Percentiles rank a stretch among this genome's conserved stretches.
These are phyloP conservation scores for Exophiala oligosperma DNA, from an alignment of 2,329 filamentous ascomycete genomes.

Conservation along the genomic window DNA sequence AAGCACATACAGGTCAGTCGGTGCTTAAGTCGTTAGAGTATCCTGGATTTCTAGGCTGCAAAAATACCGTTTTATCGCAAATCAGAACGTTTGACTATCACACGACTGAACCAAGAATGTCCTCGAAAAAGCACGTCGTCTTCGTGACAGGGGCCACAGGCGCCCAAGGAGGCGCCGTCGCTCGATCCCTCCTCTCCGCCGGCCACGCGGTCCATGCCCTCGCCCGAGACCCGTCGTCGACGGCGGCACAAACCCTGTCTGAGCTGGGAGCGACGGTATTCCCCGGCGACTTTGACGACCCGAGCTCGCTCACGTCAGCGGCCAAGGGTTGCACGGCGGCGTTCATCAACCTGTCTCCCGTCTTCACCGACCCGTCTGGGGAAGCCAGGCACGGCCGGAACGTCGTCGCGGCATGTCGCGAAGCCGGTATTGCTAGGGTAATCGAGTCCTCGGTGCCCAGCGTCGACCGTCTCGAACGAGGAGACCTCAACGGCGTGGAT, in stretches of 20 bases:
- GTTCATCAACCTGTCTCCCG: constrained; percentile 22
- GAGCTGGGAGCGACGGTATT: constrained; percentile 6
- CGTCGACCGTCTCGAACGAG: background rate
- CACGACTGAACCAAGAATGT: too few relatives aligned
- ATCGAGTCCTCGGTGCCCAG: background rate
- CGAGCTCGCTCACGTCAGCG: constrained; percentile 14
- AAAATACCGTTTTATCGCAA: too few relatives aligned
- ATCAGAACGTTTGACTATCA: too few relatives aligned
- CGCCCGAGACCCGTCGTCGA: constrained; percentile 21
- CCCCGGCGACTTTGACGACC: constrained; percentile 24
- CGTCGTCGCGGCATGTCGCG: background rate
- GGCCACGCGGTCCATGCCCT: constrained; percentile 24
- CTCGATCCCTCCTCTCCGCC: constrained; percentile 41
- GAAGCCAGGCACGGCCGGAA: background rate
- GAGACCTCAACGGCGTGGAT: constrained; percentile 32
- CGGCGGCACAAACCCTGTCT: constrained; percentile 18
- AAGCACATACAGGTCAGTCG: too few relatives aligned
- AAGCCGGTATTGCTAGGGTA: background rate
- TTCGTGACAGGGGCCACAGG: constrained; percentile 52
- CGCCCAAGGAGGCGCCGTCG: constrained; percentile 49
- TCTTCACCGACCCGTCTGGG: constrained; percentile 19
- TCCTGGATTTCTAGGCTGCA: too few relatives aligned
- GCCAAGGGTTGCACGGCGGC: constrained; percentile 5
- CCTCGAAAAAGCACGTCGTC: constrained; percentile 21
- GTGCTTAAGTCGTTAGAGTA: too few relatives aligned